These are phyloP conservation scores for Colletotrichum sp. DNA, from an alignment of 2,329 filamentous ascomycete species.

Conservation along the genomic window DNA sequence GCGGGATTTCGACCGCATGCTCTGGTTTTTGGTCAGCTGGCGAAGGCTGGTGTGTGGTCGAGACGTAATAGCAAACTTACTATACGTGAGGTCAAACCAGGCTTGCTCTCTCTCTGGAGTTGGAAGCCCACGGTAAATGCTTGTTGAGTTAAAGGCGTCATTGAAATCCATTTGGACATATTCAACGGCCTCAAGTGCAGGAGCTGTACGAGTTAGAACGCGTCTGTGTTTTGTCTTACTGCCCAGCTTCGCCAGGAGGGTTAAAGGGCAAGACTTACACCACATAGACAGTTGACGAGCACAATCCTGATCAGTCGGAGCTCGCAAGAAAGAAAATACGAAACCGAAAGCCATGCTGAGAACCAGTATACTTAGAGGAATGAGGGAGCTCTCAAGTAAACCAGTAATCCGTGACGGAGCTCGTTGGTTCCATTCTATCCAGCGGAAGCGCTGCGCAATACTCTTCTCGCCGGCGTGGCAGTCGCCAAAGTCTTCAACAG, in stretches of 20 bases:
- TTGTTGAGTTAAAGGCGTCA: neutral
- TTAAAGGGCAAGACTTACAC: neutral
- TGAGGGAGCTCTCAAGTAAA: neutral
- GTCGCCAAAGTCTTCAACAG: neutral
- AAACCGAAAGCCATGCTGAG: neutral
- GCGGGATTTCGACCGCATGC: neutral
- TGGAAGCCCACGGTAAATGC: constrained; percentile 5
- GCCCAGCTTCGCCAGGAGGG: neutral
- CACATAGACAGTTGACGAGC: constrained; percentile 1
- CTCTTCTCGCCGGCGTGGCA: neutral
- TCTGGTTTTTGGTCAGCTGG: neutral
- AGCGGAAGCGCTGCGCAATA: neutral
- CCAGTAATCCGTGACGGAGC: neutral
- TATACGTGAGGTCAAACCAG: neutral
- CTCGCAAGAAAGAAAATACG: neutral
- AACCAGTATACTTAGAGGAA: neutral
- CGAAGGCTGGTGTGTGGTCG: neutral
- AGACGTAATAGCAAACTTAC: neutral
- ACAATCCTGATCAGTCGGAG: neutral
- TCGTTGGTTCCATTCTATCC: neutral
- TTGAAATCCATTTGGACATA: neutral
- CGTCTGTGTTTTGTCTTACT: neutral
- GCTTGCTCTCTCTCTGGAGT: neutral
- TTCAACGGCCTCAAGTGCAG: constrained; percentile 8
- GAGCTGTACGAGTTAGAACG: neutral